phyloP scores from a whole-genome alignment of 176 grass and related monocot genomes.

The Aechmea fasciata region DNA sequence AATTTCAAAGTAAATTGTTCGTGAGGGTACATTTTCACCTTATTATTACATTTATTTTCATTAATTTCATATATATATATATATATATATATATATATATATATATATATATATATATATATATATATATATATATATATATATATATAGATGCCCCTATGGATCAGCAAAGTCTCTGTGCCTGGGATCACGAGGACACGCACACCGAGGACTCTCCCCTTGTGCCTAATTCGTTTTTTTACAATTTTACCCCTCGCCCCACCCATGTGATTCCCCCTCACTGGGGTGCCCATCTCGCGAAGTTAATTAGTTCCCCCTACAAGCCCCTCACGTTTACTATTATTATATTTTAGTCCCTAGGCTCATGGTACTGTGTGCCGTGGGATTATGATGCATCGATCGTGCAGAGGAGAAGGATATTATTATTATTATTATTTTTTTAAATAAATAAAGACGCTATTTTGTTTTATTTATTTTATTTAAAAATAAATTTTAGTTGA shows the following conservation, averaged over 20 bases:
- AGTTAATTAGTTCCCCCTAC: conserved; percentile 16
- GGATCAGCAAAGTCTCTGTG: conserved; percentile 34
- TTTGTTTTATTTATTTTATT: no score
- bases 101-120: neutral
- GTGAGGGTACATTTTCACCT: neutral
- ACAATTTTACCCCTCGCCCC: neutral
- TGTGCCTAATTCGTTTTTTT: neutral
- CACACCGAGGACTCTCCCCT: conserved; percentile 21
- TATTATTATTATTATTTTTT: no score
- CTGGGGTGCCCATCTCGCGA: conserved; percentile 28
- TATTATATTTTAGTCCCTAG: neutral
- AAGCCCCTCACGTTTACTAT: neutral
- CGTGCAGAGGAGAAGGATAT: no score
- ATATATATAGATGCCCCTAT: conserved; percentile 21
- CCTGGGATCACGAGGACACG: conserved; percentile 64
- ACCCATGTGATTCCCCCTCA: conserved; percentile 32
- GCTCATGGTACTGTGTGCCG: neutral
- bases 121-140: conserved; percentile 5
- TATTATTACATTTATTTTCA: conserved; percentile 1
- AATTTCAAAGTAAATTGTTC: no score
- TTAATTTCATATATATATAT: neutral
- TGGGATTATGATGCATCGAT: neutral
- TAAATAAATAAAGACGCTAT: no score
- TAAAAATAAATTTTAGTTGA: no score
- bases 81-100: neutral